Base-by-base conservation (phyloP, 2,329 filamentous ascomycete species). In the Fusarium humuli region DNA sequence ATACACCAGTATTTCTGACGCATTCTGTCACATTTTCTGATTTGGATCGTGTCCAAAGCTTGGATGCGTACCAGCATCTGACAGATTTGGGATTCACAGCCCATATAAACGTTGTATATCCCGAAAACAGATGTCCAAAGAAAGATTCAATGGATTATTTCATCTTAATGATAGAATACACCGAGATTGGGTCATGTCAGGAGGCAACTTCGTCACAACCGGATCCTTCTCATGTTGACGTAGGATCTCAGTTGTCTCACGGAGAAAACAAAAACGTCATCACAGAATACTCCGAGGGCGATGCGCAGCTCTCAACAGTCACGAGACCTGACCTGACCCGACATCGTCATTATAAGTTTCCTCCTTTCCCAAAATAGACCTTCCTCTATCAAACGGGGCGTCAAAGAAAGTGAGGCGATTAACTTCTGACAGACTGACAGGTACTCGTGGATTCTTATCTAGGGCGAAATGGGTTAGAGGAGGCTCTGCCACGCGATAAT, bases 391-490 rank as follows among this genome's bases (percentile, higher is more conserved):
- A 49, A 44, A 23, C 40, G 41, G 61, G 67, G 67, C 67, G 67
- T 57, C 18, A 25, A 57, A 30, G 37, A 67, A 56, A 70, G 48
- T 62, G 61, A 70, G 66, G 61, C 61, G 61, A 56, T 23, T 44
- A 12, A 20, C 30, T 45, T 56, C 30, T 54, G 44, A 54, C 41
- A 48, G 67, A 61, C 37, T 54, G 44, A 54, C 45, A 48, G 67
- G 67, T 58, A 12, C 55, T 29, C 27, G 53, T 45, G 27, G n/a
- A 41, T 57, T 62, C 56, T 45, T 52, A 57, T 58, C 67, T 70
- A 70, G 57, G 25, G 56, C 61, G 6, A 67, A 69, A 66, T 22
- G 47, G 66, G 62, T 67, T 69, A 70, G 67, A 69, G 56, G 61
- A 54, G 61, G 61, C 67, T 67, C 67, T 67, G 47, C 42, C 46